A percentile compares a stretch with the other conserved stretches of the same genome.
These are phyloP conservation scores for Sclerotinia minor DNA, from an alignment of 2,329 filamentous ascomycete genomes.

Conservation along the genomic window DNA sequence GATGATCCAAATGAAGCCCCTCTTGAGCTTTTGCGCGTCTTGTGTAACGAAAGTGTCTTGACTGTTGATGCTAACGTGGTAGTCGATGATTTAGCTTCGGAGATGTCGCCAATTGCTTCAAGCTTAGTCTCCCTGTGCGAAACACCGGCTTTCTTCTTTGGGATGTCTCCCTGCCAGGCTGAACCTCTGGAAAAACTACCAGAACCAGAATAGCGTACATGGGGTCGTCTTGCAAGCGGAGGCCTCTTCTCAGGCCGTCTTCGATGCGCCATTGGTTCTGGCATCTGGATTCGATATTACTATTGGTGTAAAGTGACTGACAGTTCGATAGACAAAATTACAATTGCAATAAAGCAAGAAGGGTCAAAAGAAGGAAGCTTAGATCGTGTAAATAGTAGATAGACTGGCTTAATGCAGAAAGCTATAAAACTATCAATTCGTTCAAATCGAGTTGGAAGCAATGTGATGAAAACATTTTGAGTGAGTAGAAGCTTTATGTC, in stretches of 20 bases:
- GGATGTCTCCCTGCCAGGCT: too few species aligned
- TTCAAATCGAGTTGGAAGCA: neutral
- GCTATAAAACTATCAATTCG: neutral
- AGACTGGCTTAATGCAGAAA: neutral
- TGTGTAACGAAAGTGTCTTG: neutral
- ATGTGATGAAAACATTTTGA: neutral
- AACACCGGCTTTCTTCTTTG: neutral
- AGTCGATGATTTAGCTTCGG: neutral
- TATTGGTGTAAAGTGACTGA: neutral
- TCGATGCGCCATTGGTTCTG: neutral
- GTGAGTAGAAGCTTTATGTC: neutral
- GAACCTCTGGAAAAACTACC: neutral
- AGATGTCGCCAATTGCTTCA: neutral
- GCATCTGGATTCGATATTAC: neutral
- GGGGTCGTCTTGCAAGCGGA: conserved; percentile 1
- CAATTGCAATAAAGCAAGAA: neutral
- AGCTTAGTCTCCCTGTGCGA: neutral
- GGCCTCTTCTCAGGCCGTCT: neutral
- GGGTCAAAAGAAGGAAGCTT: neutral
- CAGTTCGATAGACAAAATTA: neutral
- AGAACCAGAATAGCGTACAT: neutral
- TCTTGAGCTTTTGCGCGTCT: conserved; percentile 3
- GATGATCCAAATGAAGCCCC: neutral
- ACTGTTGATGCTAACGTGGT: conserved; percentile 1
- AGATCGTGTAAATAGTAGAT: neutral